Percentiles rank a stretch among this genome's conserved stretches.
phyloP scores from a whole-genome alignment of 345 rosid genomes.

The Sisymbrium irio region DNA sequence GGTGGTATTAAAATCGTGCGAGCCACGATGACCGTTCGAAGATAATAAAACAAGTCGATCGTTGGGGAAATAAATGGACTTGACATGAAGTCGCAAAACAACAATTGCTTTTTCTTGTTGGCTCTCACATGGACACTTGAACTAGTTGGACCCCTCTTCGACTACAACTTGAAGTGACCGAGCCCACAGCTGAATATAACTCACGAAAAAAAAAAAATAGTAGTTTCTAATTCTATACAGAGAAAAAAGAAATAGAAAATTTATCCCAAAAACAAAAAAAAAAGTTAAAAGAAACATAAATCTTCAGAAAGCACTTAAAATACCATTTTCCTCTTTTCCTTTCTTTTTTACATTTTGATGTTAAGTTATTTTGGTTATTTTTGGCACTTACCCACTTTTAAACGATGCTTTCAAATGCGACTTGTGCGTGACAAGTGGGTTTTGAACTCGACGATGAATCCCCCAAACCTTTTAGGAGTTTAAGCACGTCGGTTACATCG shows the following conservation, averaged over 20 bases:
- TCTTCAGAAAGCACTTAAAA: background rate
- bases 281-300: background rate
- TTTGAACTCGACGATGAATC: conserved; percentile 46
- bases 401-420: conserved; percentile 61
- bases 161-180: background rate
- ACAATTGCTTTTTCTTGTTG: conserved; percentile 17
- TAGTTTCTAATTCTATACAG: background rate
- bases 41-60: background rate
- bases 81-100: conserved; percentile 3
- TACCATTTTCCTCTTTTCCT: background rate
- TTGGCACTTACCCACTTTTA: conserved; percentile 26
- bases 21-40: background rate
- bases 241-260: background rate
- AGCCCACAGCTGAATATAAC: background rate
- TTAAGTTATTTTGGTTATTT: conserved; percentile 16
- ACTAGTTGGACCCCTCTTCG: background rate
- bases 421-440: conserved; percentile 28
- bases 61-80: conserved; percentile 20
- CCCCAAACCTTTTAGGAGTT: conserved; percentile 66
- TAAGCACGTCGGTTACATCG: conserved; percentile 56
- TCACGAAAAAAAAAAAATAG: background rate
- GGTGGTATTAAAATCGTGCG: background rate
- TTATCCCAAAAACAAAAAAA: background rate
- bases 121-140: conserved; percentile 1
- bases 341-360: conserved; percentile 14